Evolutionary conservation across 23 red algal species (phyloP).

Genomic region (Gracilaria domingensis): DNA sequence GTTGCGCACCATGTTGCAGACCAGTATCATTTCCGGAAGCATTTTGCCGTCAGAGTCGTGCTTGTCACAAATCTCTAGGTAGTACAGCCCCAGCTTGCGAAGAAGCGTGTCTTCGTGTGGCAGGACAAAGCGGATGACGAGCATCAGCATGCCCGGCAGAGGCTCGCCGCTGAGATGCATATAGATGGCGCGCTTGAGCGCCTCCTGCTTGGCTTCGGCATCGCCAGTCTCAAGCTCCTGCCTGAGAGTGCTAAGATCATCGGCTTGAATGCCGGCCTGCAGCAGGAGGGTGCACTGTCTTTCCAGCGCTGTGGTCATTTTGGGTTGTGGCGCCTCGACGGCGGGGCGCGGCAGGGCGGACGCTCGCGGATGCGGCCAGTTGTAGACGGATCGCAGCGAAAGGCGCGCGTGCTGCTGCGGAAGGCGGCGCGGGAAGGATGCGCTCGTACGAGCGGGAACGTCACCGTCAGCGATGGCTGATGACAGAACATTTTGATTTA

Average conservation of each 20-base stretch:
- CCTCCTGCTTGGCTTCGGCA: slow-evolving; percentile 75
- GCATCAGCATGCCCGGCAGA: slow-evolving; percentile 95
- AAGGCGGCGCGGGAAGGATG: not conserved
- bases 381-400: not conserved
- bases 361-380: not conserved
- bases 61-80: slow-evolving; percentile 95
- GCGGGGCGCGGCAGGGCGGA: not conserved
- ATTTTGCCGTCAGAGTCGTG: slow-evolving; percentile 90
- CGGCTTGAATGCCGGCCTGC: slow-evolving; percentile 61
- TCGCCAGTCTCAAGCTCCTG: slow-evolving; percentile 86
- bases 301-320: slow-evolving; percentile 93
- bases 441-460: not conserved
- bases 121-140: slow-evolving; percentile 95
- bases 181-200: slow-evolving; percentile 85
- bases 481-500: not conserved
- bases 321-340: not conserved
- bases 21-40: slow-evolving; percentile 99
- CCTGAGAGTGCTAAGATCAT: slow-evolving; percentile 82
- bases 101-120: slow-evolving; percentile 97
- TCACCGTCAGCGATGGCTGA: slow-evolving; percentile 27
- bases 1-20: slow-evolving; percentile 98
- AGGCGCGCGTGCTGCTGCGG: too few species aligned
- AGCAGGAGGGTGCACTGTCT: slow-evolving; percentile 97
- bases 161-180: slow-evolving; percentile 95
- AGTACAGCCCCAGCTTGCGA: slow-evolving; percentile 93